Evolutionary conservation across 2,329 filamentous ascomycete genomes (phyloP).

Genomic region (Pezicula neosporulosa): DNA sequence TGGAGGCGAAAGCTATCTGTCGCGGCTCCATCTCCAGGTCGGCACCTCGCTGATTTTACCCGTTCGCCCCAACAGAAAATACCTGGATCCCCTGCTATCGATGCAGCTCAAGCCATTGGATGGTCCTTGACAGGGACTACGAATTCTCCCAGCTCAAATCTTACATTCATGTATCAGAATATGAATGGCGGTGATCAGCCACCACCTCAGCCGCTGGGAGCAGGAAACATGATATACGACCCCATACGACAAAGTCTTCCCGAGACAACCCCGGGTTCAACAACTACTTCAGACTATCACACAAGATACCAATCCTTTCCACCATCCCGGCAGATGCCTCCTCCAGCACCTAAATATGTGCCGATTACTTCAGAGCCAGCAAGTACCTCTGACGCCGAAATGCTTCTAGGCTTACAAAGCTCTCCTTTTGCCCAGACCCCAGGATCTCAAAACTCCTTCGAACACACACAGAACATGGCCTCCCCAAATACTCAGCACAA

Average conservation of each 20-base stretch:
- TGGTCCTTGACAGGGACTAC: slow-evolving; percentile 88
- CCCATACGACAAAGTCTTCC: slow-evolving; percentile 54
- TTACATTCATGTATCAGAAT: slow-evolving; percentile 69
- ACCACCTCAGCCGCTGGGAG: slow-evolving; percentile 37
- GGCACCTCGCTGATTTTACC: slow-evolving; percentile 23
- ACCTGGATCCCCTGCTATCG: slow-evolving; percentile 41
- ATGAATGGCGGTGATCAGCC: slow-evolving; percentile 13
- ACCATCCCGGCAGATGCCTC: slow-evolving; percentile 20
- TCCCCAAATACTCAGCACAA: slow-evolving; percentile 8
- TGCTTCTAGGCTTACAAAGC: slow-evolving; percentile 43
- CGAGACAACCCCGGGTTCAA: slow-evolving; percentile 36
- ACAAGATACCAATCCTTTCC: slow-evolving; percentile 32
- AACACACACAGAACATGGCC: slow-evolving; percentile 8
- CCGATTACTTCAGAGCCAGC: slow-evolving; percentile 27
- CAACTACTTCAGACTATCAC: slow-evolving; percentile 39
- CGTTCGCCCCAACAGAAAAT: slow-evolving; percentile 43
- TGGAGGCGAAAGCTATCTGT: slow-evolving; percentile 26
- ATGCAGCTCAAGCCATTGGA: slow-evolving; percentile 59
- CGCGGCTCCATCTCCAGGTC: slow-evolving; percentile 13
- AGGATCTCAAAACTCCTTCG: slow-evolving; percentile 12
- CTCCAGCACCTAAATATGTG: slow-evolving; percentile 29
- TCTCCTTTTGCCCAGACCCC: slow-evolving; percentile 31
- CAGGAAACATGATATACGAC: slow-evolving; percentile 58
- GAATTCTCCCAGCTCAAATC: slow-evolving; percentile 78
- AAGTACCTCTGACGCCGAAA: slow-evolving; percentile 41